Conservation (phyloP, 2,329 filamentous ascomycete genomes). For the Alternaria sp. region DNA sequence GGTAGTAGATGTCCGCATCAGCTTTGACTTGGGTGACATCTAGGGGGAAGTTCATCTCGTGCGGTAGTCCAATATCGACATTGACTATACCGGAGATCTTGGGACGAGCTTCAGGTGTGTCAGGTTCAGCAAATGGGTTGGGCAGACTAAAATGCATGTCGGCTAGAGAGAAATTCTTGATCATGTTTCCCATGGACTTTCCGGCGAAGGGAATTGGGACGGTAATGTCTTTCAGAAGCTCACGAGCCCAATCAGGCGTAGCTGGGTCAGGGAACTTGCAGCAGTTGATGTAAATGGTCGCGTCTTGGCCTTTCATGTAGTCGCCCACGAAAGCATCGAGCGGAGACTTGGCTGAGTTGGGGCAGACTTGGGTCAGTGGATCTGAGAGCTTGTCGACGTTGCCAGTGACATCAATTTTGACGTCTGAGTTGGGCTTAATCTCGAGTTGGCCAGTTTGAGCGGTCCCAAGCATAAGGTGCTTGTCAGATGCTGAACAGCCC, state of each 20-base stretch:
- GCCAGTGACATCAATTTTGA: constrained; percentile 75
- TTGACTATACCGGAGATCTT: constrained; percentile 83
- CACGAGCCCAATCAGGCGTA: constrained; percentile 82
- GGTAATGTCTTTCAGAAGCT: constrained; percentile 81
- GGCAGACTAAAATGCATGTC: constrained; percentile 89
- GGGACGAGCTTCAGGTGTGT: constrained; percentile 75
- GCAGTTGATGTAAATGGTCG: constrained; percentile 83
- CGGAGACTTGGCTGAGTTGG: constrained; percentile 78
- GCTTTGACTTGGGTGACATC: constrained; percentile 80
- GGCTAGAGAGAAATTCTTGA: constrained; percentile 85
- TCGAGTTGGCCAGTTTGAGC: constrained; percentile 73
- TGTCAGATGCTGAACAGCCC: constrained; percentile 75
- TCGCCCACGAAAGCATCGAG: constrained; percentile 81
- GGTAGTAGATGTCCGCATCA: constrained; percentile 80
- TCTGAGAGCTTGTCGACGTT: constrained; percentile 77
- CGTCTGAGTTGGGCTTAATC: constrained; percentile 72
- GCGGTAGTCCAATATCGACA: constrained; percentile 79
- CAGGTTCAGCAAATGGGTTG: constrained; percentile 78
- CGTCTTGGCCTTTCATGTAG: constrained; percentile 81
- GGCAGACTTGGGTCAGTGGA: constrained; percentile 75
- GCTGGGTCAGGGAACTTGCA: constrained; percentile 70
- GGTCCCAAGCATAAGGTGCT: constrained; percentile 79
- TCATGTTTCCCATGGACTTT: constrained; percentile 78
- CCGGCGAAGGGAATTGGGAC: constrained; percentile 87
- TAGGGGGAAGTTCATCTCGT: constrained; percentile 86